Evolutionary conservation across 1,284 basidiomycete species (phyloP), one percentile per base, ranked within the genome.

Genomic region (Rhodotorula mucilaginosa): DNA sequence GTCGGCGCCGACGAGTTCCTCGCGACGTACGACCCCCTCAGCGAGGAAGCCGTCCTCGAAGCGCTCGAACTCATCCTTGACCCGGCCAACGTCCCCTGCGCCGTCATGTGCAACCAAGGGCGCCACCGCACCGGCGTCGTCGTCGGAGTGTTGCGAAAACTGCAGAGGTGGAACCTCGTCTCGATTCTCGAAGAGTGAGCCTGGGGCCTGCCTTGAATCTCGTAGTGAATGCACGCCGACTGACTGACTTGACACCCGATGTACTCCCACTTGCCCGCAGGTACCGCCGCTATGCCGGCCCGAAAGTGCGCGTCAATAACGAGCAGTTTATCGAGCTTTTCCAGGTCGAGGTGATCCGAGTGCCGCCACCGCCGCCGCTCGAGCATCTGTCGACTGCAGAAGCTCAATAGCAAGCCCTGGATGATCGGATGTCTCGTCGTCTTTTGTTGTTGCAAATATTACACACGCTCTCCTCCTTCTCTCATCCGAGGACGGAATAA

Each of bases 301-400:
- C 83, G 69, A 85, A 85, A 76, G 84, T 85, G 39, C 78, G 84
- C 58, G 82, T 84, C 26, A 79, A 84, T 70, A 85, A 85, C 73
- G 84, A 85, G 75, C 84, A 85, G 83, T 86, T 85, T 72, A 85
- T 86, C 74, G 84, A 85, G 78, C 80, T 85, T 46, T 86, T 86
- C 69, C 65, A 72, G 31, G 64, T 72, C 57, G 63, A 70, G 52
- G 65, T 74, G 57, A 62, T 68, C 18, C 34, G 60, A 3, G 63
- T 64, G 2, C 63, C 63, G 10, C 62, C 52, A 2, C 52, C 52
- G 3, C 54, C 62, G 7, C n/a, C 63, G 29, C 13, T 16, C 10
- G 54, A 56, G 23, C 8, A 13, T 26, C n/a, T 16, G 51, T 44
- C 39, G 39, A 44, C 26, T 26, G 26, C 39, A 44, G 8, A 12